These are phyloP conservation scores for Phaeophleospora eucalypticola DNA, from an alignment of 2,329 filamentous ascomycete genomes.

Conservation along the genomic window DNA sequence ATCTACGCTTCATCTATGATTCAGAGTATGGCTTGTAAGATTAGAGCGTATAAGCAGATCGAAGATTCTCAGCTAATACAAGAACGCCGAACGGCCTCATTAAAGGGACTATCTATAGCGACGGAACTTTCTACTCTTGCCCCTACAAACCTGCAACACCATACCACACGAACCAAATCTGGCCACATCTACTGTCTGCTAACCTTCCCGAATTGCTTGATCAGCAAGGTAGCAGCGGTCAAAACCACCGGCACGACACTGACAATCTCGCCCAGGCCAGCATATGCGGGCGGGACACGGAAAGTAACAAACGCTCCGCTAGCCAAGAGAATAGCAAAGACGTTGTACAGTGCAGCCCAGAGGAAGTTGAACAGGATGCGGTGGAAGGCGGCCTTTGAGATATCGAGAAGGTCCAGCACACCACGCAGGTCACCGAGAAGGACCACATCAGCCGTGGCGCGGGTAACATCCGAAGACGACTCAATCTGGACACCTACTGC, in stretches of 20 bases:
- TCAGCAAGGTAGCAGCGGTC: constrained; percentile 39
- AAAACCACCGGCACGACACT: constrained; percentile 68
- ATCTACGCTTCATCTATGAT: no score
- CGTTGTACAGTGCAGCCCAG: constrained; percentile 69
- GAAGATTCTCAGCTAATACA: no score
- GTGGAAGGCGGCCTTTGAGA: constrained; percentile 42
- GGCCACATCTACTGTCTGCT: no score
- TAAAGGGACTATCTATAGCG: no score
- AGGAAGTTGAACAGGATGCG: constrained; percentile 60
- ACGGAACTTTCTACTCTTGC: no score
- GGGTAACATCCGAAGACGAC: constrained; percentile 60
- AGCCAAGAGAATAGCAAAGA: constrained; percentile 63
- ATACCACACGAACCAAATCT: no score
- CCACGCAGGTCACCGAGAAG: constrained; percentile 55
- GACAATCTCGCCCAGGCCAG: constrained; percentile 67
- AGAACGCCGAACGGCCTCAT: no score
- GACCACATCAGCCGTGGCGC: constrained; percentile 64
- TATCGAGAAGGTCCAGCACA: constrained; percentile 55
- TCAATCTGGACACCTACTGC: constrained; percentile 68
- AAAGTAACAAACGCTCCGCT: constrained; percentile 58
- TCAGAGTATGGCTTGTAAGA: no score
- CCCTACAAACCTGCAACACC: no score
- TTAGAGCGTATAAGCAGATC: no score
- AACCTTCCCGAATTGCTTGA: no score
- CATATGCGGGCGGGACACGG: constrained; percentile 59